These are phyloP conservation scores for Vitis cinerea DNA, from an alignment of 164 flowering plant species.

Conservation along the genomic window DNA sequence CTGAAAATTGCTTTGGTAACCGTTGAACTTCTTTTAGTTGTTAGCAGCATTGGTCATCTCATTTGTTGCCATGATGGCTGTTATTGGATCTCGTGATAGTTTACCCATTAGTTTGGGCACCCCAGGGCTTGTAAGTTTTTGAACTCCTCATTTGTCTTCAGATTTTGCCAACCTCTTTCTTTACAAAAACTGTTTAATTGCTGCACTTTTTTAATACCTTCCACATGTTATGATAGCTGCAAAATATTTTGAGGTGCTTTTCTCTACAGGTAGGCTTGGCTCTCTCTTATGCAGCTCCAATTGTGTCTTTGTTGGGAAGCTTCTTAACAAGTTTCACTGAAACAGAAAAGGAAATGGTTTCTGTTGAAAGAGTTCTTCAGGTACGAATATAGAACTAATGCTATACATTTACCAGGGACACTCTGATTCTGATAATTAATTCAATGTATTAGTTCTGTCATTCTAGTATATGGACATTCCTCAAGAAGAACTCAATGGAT, in stretches of 20 bases:
- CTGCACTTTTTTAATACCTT: background rate
- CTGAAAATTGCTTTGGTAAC: conserved; percentile 9
- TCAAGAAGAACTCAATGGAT: conserved; percentile 68
- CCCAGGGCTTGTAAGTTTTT: conserved; percentile 76
- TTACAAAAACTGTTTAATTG: too few species aligned
- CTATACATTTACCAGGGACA: background rate
- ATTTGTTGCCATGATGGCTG: conserved; percentile 86
- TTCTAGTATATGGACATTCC: conserved; percentile 85
- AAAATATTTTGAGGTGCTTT: background rate
- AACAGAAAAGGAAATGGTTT: conserved; percentile 98
- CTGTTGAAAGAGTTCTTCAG: conserved; percentile 88
- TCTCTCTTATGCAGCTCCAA: conserved; percentile 93
- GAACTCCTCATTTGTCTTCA: background rate
- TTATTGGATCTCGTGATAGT: conserved; percentile 60
- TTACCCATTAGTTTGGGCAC: conserved; percentile 72
- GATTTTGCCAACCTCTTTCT: background rate
- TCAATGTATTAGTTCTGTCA: background rate
- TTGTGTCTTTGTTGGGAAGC: conserved; percentile 80
- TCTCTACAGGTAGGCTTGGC: conserved; percentile 84
- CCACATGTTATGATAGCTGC: background rate
- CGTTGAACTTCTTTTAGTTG: conserved; percentile 45
- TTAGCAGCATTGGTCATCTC: conserved; percentile 79
- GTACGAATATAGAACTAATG: conserved; percentile 26
- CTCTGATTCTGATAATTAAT: background rate
- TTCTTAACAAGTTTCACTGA: conserved; percentile 92